Conservation (phyloP, 371 early-diverging fungal species). For the Rhizopus sp. region DNA sequence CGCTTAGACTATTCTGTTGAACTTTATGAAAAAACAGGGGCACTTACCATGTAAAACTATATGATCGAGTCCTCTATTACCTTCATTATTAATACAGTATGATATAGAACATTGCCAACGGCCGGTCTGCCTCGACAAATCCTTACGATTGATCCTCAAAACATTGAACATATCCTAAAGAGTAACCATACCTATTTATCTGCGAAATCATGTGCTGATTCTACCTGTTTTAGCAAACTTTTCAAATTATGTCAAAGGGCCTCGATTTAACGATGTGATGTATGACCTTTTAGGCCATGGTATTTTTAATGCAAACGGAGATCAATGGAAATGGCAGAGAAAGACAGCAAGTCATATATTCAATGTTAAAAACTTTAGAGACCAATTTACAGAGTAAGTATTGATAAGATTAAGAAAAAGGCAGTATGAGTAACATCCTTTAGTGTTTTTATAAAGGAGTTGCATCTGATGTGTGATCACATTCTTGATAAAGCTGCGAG, state of each 20-base stretch:
- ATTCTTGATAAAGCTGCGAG: constrained; percentile 42
- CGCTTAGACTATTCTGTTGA: constrained; percentile 23
- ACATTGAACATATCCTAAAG: constrained; percentile 39
- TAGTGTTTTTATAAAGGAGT: constrained; percentile 56
- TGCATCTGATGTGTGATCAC: constrained; percentile 29
- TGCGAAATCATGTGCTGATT: neutral
- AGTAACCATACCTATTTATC: constrained; percentile 10
- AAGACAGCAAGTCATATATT: constrained; percentile 53
- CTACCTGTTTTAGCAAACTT: constrained; percentile 34
- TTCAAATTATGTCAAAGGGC: constrained; percentile 49
- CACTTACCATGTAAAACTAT: constrained; percentile 24
- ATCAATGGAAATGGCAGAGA: constrained; percentile 40
- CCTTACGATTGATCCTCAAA: constrained; percentile 46
- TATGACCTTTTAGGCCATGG: constrained; percentile 42
- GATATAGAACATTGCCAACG: constrained; percentile 25
- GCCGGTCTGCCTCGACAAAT: constrained; percentile 35
- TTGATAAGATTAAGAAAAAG: neutral
- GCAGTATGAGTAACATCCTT: neutral
- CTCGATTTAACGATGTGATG: constrained; percentile 27
- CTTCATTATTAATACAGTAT: neutral
- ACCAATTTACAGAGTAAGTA: constrained; percentile 43
- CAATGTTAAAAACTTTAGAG: constrained; percentile 51
- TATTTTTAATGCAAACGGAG: constrained; percentile 48
- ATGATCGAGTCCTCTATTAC: neutral
- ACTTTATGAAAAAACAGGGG: constrained; percentile 15